These are phyloP conservation scores for Gossypium lobatum DNA, from an alignment of 441 rosid genomes.

Conservation along the genomic window DNA sequence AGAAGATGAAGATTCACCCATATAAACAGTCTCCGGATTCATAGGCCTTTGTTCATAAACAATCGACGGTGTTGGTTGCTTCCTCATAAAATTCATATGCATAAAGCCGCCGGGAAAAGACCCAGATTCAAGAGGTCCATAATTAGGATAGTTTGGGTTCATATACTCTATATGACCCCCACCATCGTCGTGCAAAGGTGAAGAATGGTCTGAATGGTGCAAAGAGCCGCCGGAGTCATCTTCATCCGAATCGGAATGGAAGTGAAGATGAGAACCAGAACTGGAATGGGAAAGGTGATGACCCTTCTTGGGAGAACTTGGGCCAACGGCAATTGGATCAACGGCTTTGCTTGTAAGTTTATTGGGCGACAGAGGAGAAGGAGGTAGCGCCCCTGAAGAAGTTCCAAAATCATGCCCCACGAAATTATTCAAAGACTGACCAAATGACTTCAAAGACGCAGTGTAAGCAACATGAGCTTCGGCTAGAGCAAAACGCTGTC, in stretches of 20 bases:
- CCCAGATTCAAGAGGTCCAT: conserved; percentile 19
- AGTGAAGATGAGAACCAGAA: conserved; percentile 59
- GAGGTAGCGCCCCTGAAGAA: conserved; percentile 12
- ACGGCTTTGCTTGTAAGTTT: conserved; percentile 25
- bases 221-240: conserved; percentile 34
- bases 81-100: conserved; percentile 80
- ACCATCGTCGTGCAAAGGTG: conserved; percentile 38
- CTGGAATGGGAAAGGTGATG: conserved; percentile 38
- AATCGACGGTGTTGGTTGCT: conserved; percentile 44
- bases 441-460: conserved; percentile 44
- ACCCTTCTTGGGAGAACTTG: conserved; percentile 27
- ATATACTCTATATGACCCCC: conserved; percentile 27
- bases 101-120: conserved; percentile 25
- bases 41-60: conserved; percentile 62
- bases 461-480: conserved; percentile 65
- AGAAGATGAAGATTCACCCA: conserved; percentile 62
- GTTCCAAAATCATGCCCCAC: conserved; percentile 25
- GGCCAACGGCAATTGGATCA: conserved; percentile 19
- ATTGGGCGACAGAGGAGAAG: conserved; percentile 47
- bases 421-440: conserved; percentile 48
- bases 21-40: conserved; percentile 40
- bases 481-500: conserved; percentile 56
- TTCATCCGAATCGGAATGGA: conserved; percentile 47
- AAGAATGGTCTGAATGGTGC: conserved; percentile 43
- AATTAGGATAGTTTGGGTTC: conserved; percentile 25